Evolutionary conservation across 805 yeast species (phyloP), one percentile per base, ranked within the genome.

Genomic region (Wickerhamiella brachini): DNA sequence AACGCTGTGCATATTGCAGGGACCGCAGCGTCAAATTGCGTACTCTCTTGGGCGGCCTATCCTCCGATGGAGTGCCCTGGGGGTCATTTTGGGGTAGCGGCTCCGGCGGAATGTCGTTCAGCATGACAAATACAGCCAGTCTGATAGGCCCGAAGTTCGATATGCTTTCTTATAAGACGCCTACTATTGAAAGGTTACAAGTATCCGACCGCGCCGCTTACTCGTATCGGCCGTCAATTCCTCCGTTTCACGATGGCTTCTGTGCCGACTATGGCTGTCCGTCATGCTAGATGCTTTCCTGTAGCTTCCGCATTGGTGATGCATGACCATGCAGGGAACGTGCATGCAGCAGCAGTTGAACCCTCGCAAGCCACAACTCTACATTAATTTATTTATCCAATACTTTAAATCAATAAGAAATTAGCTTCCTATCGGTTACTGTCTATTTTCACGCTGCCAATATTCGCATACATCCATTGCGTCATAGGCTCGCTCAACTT

Each of bases 1-100:
- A 80, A 60, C 77, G 77, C 64, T 84, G 93, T 0, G 65, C 42
- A 13, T 6, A 4, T 21, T 52, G 48, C 10, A 59, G 53, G n/a
- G 22, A 20, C 18, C 23, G 38, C 20, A 45, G 6, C 9, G 23
- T 26, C 17, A 17, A 12, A 20, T 45, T 29, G 17, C 47, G 18
- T 15, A 23, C 24, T 20, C 20, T 5, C 20, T 37, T 37, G 20
- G 46, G 24, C n/a, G 46, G 20, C 18, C 24, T 22, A n/a, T 12
- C 34, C 3, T 12, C 31, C 10, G 15, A 17, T 13, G 38, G 39
- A 44, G 23, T 17, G 37, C 18, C 18, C 5, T 8, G 12, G 6
- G 47, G 47, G 13, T 15, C 10, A n/a, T 3, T 29, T 9, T 17
- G 24, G 8, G 47, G 21, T 5, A 45, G 18, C n/a, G 47, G 39